phyloP scores from a whole-genome alignment of 2,329 filamentous ascomycete genomes.

The Aspergillus transmontanensis region DNA sequence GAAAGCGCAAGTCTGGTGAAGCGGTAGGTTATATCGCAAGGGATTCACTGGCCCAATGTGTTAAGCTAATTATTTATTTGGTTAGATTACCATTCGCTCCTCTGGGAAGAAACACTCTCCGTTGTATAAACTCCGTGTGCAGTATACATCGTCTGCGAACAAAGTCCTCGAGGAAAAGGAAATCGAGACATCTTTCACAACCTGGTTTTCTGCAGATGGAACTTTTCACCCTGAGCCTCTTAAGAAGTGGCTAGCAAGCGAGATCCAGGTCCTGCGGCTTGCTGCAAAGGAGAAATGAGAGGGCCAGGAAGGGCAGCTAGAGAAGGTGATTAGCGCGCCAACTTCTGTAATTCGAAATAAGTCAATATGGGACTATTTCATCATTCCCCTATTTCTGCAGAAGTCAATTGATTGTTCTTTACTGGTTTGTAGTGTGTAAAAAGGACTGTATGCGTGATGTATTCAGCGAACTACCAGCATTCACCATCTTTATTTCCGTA shows the following conservation, averaged over 20 bases:
- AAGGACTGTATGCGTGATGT: neutral
- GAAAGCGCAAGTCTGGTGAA: conserved; percentile 68
- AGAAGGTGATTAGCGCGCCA: neutral
- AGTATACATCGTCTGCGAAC: conserved; percentile 42
- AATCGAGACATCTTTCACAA: conserved; percentile 60
- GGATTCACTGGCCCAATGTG: neutral
- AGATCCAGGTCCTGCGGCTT: conserved; percentile 57
- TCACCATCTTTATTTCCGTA: neutral
- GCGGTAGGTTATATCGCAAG: conserved; percentile 46
- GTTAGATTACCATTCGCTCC: conserved; percentile 71
- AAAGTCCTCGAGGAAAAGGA: conserved; percentile 49
- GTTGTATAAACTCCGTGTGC: conserved; percentile 73
- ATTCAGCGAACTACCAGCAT: neutral
- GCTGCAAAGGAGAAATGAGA: conserved; percentile 45
- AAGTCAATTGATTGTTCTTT: neutral
- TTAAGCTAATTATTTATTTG: conserved; percentile 9
- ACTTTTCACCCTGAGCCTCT: conserved; percentile 64
- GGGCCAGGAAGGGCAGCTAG: conserved; percentile 18
- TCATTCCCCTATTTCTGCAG: neutral
- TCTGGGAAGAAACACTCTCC: conserved; percentile 78
- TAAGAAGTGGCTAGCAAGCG: conserved; percentile 62
- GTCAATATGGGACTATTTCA: neutral
- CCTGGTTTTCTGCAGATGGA: conserved; percentile 62
- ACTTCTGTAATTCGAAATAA: neutral
- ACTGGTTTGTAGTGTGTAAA: neutral